Base-by-base conservation (phyloP, 2,329 filamentous ascomycete species). In the Metarhizium album region DNA sequence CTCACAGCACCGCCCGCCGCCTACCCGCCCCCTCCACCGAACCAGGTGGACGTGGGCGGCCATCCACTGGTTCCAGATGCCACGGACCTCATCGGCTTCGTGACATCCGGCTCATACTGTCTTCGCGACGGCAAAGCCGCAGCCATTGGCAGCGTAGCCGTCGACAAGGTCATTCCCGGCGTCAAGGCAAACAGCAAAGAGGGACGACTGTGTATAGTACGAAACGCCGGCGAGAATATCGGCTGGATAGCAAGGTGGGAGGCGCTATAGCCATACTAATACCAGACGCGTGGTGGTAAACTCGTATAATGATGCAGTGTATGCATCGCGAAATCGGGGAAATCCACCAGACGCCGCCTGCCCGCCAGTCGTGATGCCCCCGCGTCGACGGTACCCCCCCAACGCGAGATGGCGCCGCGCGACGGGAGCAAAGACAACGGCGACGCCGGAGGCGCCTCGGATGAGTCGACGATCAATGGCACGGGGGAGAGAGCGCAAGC, bases 21-120 rank as follows among this genome's bases (percentile, higher is more conserved):
- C 8, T 60, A 63, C 20, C 61, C 65, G 2, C 66, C 67, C 18
- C 69, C 69, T 16, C 58, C 62, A 3, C 59, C 62, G 13, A 72
- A 66, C 53, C 64, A 63, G 50, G 62, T 58, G 47, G 65, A 68
- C 54, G 63, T 75, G 67, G 62, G 67, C 23, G 71, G 72, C 79
- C 80, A 87, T 57, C 84, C 84, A 1, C 62, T 82, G 0, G 81
- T 90, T n/a, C 91, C 91, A 0, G 74, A 75, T 9, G 82, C 82
- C 54, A 74, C 78, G 22, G 87, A 96, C 63, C 73, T 97, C 13
- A 79, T 97, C 47, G 93, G 93, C 0, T 98, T 95, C 64, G 83
- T 96, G 23, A 96, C 90, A 2, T 86, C 85, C 1, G 93, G 91
- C 0, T 84, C 87, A 47, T 95, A 85, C 64, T 90, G 85, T 60